A percentile compares a stretch with the other conserved stretches of the same genome.
These are phyloP conservation scores for Panaeolus papilionaceus DNA, from an alignment of 768 basidiomycete species.

Conservation along the genomic window DNA sequence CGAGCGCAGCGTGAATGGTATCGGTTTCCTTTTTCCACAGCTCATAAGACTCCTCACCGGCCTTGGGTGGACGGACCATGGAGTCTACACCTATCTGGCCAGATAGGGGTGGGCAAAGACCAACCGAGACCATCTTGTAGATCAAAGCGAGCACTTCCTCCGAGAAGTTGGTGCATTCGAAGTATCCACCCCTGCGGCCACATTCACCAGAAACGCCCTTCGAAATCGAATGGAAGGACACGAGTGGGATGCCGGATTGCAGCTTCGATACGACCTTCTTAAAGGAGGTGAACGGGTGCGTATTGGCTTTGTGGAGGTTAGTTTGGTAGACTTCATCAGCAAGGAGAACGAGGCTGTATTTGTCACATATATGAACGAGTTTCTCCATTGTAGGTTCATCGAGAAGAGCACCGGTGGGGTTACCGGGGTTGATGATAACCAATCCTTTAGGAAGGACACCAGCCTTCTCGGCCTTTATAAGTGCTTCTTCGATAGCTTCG, in stretches of 20 bases:
- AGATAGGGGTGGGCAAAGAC: slow-evolving; percentile 86
- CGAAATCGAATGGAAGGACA: slow-evolving; percentile 97
- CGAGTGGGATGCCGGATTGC: slow-evolving; percentile 77
- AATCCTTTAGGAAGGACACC: slow-evolving; percentile 79
- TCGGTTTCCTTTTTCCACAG: slow-evolving; percentile 88
- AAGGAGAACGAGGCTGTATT: slow-evolving; percentile 84
- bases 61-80: slow-evolving; percentile 88
- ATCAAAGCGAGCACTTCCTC: slow-evolving; percentile 82
- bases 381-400: slow-evolving; percentile 70
- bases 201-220: slow-evolving; percentile 98
- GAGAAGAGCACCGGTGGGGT: slow-evolving; percentile 92
- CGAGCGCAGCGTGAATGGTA: slow-evolving; percentile 76
- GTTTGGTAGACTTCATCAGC: slow-evolving; percentile 99
- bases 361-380: slow-evolving; percentile 86
- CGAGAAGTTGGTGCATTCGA: slow-evolving; percentile 86
- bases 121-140: slow-evolving; percentile 96
- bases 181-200: slow-evolving; percentile 96
- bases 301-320: slow-evolving; percentile 77
- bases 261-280: slow-evolving; percentile 81
- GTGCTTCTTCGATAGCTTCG: slow-evolving; percentile 65
- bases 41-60: slow-evolving; percentile 75
- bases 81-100: slow-evolving; percentile 96
- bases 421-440: slow-evolving; percentile 98
- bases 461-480: slow-evolving; percentile 67
- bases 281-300: slow-evolving; percentile 89